These are phyloP conservation scores for Globisporangium camurandrum DNA, from an alignment of 352 stramenopile species.

Conservation along the genomic window DNA sequence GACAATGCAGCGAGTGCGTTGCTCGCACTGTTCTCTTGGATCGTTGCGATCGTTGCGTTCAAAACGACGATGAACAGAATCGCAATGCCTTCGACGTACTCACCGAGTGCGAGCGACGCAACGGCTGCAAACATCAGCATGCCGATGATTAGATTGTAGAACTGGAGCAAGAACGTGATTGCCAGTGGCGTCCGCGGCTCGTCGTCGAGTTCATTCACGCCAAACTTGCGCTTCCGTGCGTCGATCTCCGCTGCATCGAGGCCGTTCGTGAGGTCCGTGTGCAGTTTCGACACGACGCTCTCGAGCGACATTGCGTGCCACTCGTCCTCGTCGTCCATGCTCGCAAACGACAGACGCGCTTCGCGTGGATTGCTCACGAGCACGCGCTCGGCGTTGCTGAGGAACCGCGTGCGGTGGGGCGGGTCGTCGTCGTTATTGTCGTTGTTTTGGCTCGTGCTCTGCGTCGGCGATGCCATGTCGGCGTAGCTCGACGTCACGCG, in stretches of 20 bases:
- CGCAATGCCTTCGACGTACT: constrained; percentile 64
- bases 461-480: constrained; percentile 3
- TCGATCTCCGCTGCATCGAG: constrained; percentile 37
- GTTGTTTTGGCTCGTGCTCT: background rate
- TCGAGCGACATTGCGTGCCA: constrained; percentile 21
- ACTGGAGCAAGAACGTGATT: constrained; percentile 65
- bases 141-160: constrained; percentile 75
- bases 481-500: constrained; percentile 7
- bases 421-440: constrained; percentile 1
- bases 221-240: constrained; percentile 32
- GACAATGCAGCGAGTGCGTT: constrained; percentile 57
- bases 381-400: constrained; percentile 50
- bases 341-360: constrained; percentile 38
- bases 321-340: constrained; percentile 23
- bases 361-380: constrained; percentile 40
- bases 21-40: constrained; percentile 53
- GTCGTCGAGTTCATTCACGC: constrained; percentile 53
- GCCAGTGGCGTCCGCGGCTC: constrained; percentile 47
- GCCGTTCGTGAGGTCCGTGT: constrained; percentile 40
- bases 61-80: constrained; percentile 60
- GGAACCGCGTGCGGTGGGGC: constrained; percentile 41
- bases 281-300: constrained; percentile 38
- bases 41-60: constrained; percentile 52
- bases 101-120: constrained; percentile 44
- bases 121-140: constrained; percentile 55